Conservation (phyloP, 495 filamentous ascomycete species). For the Aspergillus haitiensis region DNA sequence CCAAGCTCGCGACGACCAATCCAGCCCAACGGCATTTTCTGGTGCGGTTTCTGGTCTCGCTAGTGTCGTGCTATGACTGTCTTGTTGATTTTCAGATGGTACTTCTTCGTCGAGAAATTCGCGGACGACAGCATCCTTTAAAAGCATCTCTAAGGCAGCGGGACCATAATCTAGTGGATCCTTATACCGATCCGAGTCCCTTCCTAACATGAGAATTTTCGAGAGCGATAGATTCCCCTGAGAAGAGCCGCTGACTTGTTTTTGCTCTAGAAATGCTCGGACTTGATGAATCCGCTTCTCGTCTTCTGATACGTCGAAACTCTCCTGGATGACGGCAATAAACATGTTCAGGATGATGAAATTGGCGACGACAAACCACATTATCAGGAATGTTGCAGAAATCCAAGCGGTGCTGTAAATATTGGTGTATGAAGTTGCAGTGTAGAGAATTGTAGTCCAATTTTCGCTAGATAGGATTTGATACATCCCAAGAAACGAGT, state of each 20-base stretch:
- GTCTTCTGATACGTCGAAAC: slow-evolving; percentile 99
- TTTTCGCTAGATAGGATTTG: slow-evolving; percentile 96
- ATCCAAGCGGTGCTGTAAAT: slow-evolving; percentile 79
- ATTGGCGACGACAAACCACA: slow-evolving; percentile 93
- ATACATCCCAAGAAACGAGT: slow-evolving; percentile 97
- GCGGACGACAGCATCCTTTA: slow-evolving; percentile 90
- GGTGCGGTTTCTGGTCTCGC: slow-evolving; percentile 28
- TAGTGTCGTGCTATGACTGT: slow-evolving; percentile 25
- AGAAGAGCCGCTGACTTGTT: slow-evolving; percentile 69
- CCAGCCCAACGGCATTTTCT: slow-evolving; percentile 46
- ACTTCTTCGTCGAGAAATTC: slow-evolving; percentile 83
- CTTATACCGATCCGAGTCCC: slow-evolving; percentile 59
- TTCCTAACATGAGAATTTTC: slow-evolving; percentile 80
- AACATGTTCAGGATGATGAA: slow-evolving; percentile 99
- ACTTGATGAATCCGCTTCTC: slow-evolving; percentile 97
- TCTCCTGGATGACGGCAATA: slow-evolving; percentile 99
- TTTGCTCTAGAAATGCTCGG: slow-evolving; percentile 86
- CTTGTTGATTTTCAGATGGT: slow-evolving; percentile 26
- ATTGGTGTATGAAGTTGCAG: slow-evolving; percentile 66
- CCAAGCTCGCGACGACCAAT: slow-evolving; percentile 58
- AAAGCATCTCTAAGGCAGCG: slow-evolving; percentile 87
- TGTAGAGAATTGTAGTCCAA: slow-evolving; percentile 89
- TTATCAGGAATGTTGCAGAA: slow-evolving; percentile 84
- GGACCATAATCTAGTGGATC: slow-evolving; percentile 88
- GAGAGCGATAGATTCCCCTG: slow-evolving; percentile 80